These are phyloP conservation scores for Verticillium nubilum DNA, from an alignment of 2,329 filamentous ascomycete species.

Conservation along the genomic window DNA sequence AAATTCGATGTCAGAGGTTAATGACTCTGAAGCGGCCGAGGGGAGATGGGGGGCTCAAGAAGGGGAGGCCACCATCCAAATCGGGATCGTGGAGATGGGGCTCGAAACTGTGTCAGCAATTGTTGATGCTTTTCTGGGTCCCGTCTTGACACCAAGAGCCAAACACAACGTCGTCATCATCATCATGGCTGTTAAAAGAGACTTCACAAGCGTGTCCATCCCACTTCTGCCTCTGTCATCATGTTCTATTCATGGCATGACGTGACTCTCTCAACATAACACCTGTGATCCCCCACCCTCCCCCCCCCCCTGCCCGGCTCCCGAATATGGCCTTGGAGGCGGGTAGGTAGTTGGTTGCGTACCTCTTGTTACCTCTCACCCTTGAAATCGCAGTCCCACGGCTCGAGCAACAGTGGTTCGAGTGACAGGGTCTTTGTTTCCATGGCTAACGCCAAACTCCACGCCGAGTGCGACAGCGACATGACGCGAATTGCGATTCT, in stretches of 20 bases:
- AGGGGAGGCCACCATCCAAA: neutral
- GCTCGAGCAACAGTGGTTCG: neutral
- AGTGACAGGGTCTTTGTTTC: neutral
- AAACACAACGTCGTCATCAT: neutral
- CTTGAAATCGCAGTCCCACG: neutral
- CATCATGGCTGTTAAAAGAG: neutral
- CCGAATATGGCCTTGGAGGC: too few relatives aligned
- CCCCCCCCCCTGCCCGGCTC: neutral
- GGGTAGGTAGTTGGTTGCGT: neutral
- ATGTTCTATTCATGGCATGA: neutral
- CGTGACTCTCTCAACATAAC: neutral
- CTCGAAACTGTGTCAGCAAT: neutral
- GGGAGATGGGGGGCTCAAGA: conserved; percentile 5
- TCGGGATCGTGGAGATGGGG: neutral
- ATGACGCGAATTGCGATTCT: neutral
- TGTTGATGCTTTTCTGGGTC: neutral
- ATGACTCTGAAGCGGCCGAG: neutral
- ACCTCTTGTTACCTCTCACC: too few relatives aligned
- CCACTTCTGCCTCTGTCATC: neutral
- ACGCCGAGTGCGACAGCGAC: neutral
- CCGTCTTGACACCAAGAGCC: neutral
- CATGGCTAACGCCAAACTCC: neutral
- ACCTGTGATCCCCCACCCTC: neutral
- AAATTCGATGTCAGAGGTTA: conserved; percentile 3
- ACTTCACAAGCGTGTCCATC: neutral